Base-by-base conservation (phyloP, 306 rosid species). In the Cucurbita pepo region DNA sequence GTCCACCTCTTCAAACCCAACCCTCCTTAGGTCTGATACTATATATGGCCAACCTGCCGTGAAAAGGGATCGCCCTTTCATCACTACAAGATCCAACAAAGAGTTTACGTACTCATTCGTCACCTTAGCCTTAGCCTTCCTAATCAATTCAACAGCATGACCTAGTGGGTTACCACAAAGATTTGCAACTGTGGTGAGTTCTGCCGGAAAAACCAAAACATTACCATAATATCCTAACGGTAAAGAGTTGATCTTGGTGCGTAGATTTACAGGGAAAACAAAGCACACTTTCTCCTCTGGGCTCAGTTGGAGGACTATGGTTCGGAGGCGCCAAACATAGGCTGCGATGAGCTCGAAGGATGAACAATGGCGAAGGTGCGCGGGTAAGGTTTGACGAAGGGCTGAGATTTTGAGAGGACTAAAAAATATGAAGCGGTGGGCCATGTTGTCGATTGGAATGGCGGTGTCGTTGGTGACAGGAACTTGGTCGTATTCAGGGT, bases 61-160 rank as follows among this genome's bases (percentile, higher is more conserved):
- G 22, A 54, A 78, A 3, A 3, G 0, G 0, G 86, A 82, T 1
- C 83, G 69, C 14, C 80, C 81, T 12, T 51, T 80, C 0, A 6
- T 71, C 16, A 75, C 91, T 79, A 83, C 13, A 0, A 80, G 19
- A 74, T 88, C 86, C 0, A 84, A 78, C 14, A 76, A 12, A 0
- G 93, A 90, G 5, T 55, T 83, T 22, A 86, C 16, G 19, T 88
- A 88, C 21, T 88, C 91, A 0, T 78, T 80, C 0, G 57, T 59
- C 37, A 78, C 56, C 3, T 75, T 34, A 0, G 4, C 48, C 58
- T 84, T 88, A 0, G 72, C 77, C 25, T 36, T 66, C 74, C n/a
- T 65, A 60, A 83, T 74, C 80, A 83, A 13, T 44, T 77, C 78
- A 19, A 80, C 5, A 0, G 78, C 82, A 0, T 80, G 77, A 13